These are phyloP conservation scores for Apophysomyces ossiformis DNA, from an alignment of 371 early-diverging fungal genomes.

Conservation along the genomic window DNA sequence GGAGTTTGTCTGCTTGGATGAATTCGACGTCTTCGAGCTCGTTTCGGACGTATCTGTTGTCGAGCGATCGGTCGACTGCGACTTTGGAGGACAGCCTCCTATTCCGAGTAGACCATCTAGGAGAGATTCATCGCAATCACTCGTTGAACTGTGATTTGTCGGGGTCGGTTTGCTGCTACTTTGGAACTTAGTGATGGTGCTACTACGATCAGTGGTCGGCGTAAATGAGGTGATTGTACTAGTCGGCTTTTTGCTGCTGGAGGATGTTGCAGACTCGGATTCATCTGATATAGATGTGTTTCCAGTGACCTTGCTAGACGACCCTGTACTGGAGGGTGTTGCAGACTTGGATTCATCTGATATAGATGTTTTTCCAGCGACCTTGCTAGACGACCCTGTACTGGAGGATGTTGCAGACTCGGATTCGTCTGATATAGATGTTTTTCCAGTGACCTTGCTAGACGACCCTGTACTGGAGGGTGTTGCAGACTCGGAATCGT, in stretches of 20 bases:
- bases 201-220: neutral
- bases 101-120: neutral
- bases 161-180: slow-evolving; percentile 1
- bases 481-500: neutral
- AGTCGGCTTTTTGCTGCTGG: too few species aligned
- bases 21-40: neutral
- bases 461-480: too few species aligned
- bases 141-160: neutral
- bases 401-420: too few species aligned
- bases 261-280: too few species aligned
- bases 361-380: too few species aligned
- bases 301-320: too few species aligned
- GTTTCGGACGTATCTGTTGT: slow-evolving; percentile 7
- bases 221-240: too few species aligned
- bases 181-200: neutral
- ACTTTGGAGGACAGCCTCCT: slow-evolving; percentile 15
- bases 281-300: too few species aligned
- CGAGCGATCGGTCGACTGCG: neutral
- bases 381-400: too few species aligned
- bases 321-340: too few species aligned
- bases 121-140: neutral
- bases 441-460: too few species aligned
- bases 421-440: neutral
- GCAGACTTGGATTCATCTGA: neutral
- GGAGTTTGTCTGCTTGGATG: neutral